Evolutionary conservation across 1,284 basidiomycete species (phyloP).

Genomic region (Ceratobasidium sp.): DNA sequence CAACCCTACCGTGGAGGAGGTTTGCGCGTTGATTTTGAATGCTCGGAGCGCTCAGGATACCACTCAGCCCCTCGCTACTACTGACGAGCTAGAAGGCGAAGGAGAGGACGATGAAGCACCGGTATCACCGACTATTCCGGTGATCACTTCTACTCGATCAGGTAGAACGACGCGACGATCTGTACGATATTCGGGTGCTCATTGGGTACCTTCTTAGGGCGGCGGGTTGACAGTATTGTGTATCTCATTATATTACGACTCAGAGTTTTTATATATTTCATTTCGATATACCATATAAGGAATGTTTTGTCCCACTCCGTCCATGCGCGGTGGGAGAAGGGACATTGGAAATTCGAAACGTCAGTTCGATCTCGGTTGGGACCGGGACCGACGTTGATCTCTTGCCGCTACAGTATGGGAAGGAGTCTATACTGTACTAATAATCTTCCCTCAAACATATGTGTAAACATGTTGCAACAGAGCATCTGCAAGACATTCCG

Average conservation of each 20-base stretch:
- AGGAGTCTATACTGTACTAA: too few species aligned
- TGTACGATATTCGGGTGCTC: not conserved
- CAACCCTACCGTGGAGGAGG: slow-evolving; percentile 13
- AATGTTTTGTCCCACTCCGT: slow-evolving; percentile 8
- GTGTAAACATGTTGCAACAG: too few species aligned
- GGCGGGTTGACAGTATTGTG: too few species aligned
- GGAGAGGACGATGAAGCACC: not conserved
- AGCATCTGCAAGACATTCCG: too few species aligned
- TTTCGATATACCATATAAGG: not conserved
- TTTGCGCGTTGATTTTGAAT: not conserved
- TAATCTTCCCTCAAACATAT: too few species aligned
- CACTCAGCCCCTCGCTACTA: not conserved
- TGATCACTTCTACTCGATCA: not conserved
- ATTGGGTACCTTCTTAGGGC: not conserved
- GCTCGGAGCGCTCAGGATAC: not conserved
- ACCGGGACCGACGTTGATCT: slow-evolving; percentile 20
- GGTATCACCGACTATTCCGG: not conserved
- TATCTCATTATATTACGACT: too few species aligned
- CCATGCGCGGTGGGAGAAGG: not conserved
- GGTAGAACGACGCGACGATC: not conserved
- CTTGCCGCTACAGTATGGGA: slow-evolving; percentile 6
- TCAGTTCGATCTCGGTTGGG: not conserved
- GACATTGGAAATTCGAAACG: slow-evolving; percentile 32
- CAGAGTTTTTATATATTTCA: not conserved
- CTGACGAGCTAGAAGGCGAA: not conserved